Base-by-base conservation (phyloP, 192 early-diverging fungal genomes). In the Lunasporangiospora selenospora region DNA sequence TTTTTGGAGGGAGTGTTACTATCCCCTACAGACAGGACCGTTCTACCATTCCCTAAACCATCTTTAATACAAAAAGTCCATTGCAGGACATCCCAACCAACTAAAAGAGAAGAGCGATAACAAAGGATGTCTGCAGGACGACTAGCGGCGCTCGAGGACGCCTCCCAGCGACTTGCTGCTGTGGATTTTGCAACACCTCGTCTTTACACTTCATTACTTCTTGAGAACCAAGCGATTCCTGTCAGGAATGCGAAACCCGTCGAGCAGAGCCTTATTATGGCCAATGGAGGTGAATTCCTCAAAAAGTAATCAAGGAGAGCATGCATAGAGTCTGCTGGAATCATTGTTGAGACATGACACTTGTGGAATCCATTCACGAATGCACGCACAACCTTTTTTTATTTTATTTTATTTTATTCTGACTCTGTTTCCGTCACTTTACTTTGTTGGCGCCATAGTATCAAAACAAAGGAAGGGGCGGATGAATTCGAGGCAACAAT, bases 171-270 rank as follows among this genome's bases (percentile, higher is more conserved):
- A 21, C n/a, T 73, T 32, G 49, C 54, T 8, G 41, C 60, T 0
- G 47, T 62, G 4, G 69, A 63, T 36, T 62, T 73, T 26, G 21
- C 60, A 38, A 37, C 54, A 16, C 69, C 69, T 13, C 69, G 69
- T 19, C 45, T 73, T 13, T 73, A 63, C 36, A 54, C 54, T 27
- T 38, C 69, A 43, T 40, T 73, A 15, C 41, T 73, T 1, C 61
- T 73, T 16, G 69, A 73, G 45, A 73, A 73, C 55, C 59, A 62
- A 19, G 55, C 43, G 10, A 55, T 73, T 2, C 69, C 69, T 27
- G 43, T 63, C 61, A 55, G 69, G 37, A 51, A 63, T 21, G 69
- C 69, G 6, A 63, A 62, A 27, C 19, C 53, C 8, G 56, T 58
- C 49, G 69, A 73, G 31, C 69, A 56, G 27, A 73, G 53, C 26